Evolutionary conservation across 192 early-diverging fungal genomes (phyloP).

Genomic region (Linnemannia schmuckeri): DNA sequence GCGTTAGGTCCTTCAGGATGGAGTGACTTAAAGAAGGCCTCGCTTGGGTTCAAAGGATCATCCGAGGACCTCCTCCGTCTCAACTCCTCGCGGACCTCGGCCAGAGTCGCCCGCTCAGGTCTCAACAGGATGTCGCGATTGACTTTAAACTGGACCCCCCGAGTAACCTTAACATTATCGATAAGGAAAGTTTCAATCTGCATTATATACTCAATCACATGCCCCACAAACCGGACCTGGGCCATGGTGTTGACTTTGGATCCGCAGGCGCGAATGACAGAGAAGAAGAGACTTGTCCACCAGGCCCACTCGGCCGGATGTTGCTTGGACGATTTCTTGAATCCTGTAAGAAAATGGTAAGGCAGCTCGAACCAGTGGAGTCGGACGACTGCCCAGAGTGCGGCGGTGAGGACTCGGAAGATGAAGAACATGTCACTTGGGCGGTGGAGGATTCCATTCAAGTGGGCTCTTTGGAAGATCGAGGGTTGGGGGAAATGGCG

Average conservation of each 20-base stretch:
- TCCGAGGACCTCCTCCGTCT: neutral
- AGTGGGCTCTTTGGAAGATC: constrained; percentile 27
- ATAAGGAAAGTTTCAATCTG: neutral
- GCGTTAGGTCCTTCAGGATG: constrained; percentile 2
- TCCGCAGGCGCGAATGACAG: neutral
- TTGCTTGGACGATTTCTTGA: constrained; percentile 28
- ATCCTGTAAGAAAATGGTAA: constrained; percentile 24
- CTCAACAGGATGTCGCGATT: constrained; percentile 12
- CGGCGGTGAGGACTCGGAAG: neutral
- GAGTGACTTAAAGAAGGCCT: constrained; percentile 15
- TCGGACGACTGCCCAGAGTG: constrained; percentile 24
- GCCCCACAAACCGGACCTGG: constrained; percentile 8
- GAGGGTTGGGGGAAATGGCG: constrained; percentile 15
- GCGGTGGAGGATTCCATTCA: constrained; percentile 20
- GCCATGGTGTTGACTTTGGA: constrained; percentile 1
- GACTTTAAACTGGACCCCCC: constrained; percentile 15
- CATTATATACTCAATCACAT: neutral
- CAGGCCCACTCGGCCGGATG: constrained; percentile 19
- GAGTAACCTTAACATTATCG: constrained; percentile 7
- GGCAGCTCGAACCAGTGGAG: constrained; percentile 32
- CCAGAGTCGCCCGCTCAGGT: constrained; percentile 5
- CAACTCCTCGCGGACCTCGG: neutral
- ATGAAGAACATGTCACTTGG: constrained; percentile 24
- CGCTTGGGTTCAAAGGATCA: constrained; percentile 10
- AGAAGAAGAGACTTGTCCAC: constrained; percentile 10